Evolutionary conservation across 2,329 filamentous ascomycete species (phyloP).

Genomic region (Trichoderma atroviride): DNA sequence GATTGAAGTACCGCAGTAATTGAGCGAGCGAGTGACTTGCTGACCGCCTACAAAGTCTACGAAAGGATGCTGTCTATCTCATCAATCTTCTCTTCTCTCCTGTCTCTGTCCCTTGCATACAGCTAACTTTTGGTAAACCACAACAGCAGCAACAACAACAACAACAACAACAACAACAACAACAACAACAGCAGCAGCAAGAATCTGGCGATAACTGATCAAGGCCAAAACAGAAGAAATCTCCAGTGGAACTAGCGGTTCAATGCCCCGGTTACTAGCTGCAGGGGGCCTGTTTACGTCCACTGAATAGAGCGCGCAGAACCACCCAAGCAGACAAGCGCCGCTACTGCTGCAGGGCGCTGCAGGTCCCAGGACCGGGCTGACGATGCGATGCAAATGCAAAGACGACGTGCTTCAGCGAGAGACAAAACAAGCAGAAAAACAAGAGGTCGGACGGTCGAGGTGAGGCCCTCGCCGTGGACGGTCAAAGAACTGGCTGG

Average conservation of each 20-base stretch:
- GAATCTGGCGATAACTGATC: neutral
- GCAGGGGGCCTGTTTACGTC: slow-evolving; percentile 8
- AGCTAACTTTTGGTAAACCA: neutral
- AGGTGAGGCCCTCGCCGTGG: slow-evolving; percentile 11
- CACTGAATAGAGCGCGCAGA: neutral
- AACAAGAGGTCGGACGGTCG: neutral
- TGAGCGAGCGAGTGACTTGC: neutral
- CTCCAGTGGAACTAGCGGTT: neutral
- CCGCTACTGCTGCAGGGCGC: slow-evolving; percentile 18
- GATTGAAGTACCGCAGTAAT: neutral
- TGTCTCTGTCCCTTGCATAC: neutral
- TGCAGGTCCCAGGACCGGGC: slow-evolving; percentile 8
- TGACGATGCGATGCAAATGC: neutral
- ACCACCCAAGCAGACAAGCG: slow-evolving; percentile 17
- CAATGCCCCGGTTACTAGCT: neutral
- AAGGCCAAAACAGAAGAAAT: neutral
- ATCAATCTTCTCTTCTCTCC: neutral
- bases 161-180: no score
- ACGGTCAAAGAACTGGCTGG: neutral
- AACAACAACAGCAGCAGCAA: neutral
- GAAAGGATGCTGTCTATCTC: neutral
- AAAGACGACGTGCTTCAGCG: neutral
- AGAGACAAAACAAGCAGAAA: neutral
- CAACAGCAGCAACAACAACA: no score
- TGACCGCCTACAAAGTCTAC: neutral